phyloP scores from a whole-genome alignment of 1,284 basidiomycete species.

The Tilletia setariae region DNA sequence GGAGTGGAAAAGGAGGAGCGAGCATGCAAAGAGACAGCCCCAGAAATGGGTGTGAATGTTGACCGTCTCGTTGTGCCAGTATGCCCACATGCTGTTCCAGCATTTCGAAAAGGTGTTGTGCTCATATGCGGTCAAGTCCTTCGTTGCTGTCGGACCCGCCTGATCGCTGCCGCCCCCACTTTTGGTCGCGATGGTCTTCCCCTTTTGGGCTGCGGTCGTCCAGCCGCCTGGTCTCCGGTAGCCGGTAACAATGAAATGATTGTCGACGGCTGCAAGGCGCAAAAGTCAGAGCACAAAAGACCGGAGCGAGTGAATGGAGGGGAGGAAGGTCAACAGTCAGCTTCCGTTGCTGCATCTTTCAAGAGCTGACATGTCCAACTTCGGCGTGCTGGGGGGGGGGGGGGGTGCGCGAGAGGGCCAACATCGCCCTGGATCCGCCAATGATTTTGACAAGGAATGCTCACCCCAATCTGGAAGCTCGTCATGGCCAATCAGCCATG shows the following conservation, averaged over 20 bases:
- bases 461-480: slow-evolving; percentile 44
- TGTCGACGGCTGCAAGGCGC: slow-evolving; percentile 33
- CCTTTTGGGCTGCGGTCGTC: background rate
- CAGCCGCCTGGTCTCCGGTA: slow-evolving; percentile 49
- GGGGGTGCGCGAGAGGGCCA: too few relatives aligned
- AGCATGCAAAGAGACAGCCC: slow-evolving; percentile 68
- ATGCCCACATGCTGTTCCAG: slow-evolving; percentile 50
- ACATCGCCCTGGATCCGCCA: too few relatives aligned
- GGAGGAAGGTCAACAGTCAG: background rate
- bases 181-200: slow-evolving; percentile 11
- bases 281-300: background rate
- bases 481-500: slow-evolving; percentile 39
- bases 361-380: too few relatives aligned
- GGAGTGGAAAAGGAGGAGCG: slow-evolving; percentile 56
- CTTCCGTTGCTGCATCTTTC: too few relatives aligned
- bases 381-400: too few relatives aligned
- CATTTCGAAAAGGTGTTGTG: slow-evolving; percentile 46
- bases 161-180: background rate
- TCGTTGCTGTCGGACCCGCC: slow-evolving; percentile 10
- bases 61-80: slow-evolving; percentile 59
- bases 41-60: slow-evolving; percentile 85
- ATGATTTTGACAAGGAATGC: too few relatives aligned
- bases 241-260: slow-evolving; percentile 44
- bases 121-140: slow-evolving; percentile 31
- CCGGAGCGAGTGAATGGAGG: background rate